Evolutionary conservation across 257 asterid species (phyloP), one percentile per base, ranked within the genome.

Genomic region (Rehmannia glutinosa): DNA sequence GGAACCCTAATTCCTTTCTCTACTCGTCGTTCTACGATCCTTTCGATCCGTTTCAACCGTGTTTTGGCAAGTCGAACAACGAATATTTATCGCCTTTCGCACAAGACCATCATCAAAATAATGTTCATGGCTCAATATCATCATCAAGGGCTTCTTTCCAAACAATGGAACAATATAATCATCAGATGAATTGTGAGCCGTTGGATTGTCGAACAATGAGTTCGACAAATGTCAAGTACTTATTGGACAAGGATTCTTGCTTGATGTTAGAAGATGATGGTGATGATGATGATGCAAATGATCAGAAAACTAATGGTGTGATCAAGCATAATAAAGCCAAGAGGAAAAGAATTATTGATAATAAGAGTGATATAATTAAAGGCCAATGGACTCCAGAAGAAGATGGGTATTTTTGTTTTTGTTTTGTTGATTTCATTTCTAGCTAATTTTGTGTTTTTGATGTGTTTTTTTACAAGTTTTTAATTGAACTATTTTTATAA

Each of bases 351-450:
- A 23, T 42, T 3, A 5, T 54, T 2, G 78, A 63, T 33, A 71
- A 66, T 52, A 77, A 73, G 46, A 27, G 73, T 0, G 74, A 74
- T 30, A 65, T 73, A 2, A 42, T 82, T 55, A 86, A 84, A 77
- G 94, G 90, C 39, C 90, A 81, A 59, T 86, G 90, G 90, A 71
- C 88, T 30, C 73, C 75, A 0, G 82, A 73, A 25, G 94, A 86
- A 82, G 94, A 86, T 62, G 75, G 88, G 94, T 80, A 86, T n/a
- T 41, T 32, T 52, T 7, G 16, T 33, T 59, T 59, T n/a, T 1
- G 3, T 2, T 12, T 43, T 16, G 6, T 12, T 43, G 20, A 43
- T 43, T 51, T 5, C 1, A 33, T 1, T 53, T 19, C 8, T 62
- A n/a, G n/a, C n/a, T 45, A 17, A 36, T 6, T 11, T 8, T 10